Evolutionary conservation across 805 yeast species (phyloP).

Genomic region (Aciculoconidium aculeatum): DNA sequence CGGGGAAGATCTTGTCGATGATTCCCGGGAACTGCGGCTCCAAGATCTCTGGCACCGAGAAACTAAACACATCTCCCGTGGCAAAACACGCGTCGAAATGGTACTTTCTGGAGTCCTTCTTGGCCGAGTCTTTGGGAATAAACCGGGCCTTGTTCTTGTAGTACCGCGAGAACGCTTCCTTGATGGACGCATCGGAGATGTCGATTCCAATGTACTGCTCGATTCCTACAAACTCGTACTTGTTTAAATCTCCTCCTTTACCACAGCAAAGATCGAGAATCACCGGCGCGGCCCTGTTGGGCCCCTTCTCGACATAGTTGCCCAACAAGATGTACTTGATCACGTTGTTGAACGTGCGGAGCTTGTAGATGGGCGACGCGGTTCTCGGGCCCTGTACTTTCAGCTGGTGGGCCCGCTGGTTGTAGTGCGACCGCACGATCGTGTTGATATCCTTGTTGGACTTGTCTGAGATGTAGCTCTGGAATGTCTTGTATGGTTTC

Average conservation of each 20-base stretch:
- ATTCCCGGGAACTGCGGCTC: constrained; percentile 54
- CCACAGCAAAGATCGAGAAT: constrained; percentile 92
- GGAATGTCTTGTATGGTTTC: constrained; percentile 30
- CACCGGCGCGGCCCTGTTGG: constrained; percentile 21
- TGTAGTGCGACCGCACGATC: constrained; percentile 78
- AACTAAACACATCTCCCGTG: constrained; percentile 87
- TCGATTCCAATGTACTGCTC: constrained; percentile 86
- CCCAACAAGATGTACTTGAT: constrained; percentile 82
- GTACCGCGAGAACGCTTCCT: constrained; percentile 78
- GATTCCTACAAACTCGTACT: constrained; percentile 73
- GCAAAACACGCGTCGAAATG: constrained; percentile 79
- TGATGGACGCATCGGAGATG: constrained; percentile 80
- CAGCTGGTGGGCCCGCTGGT: constrained; percentile 70
- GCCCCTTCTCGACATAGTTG: constrained; percentile 45
- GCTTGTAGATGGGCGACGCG: constrained; percentile 75
- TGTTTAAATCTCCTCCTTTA: constrained; percentile 93
- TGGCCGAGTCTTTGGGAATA: constrained; percentile 20
- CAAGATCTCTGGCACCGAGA: constrained; percentile 61
- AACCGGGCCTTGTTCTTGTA: constrained; percentile 42
- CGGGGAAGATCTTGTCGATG: constrained; percentile 63
- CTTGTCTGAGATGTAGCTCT: constrained; percentile 28
- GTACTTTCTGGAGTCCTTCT: constrained; percentile 37
- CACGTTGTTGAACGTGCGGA: constrained; percentile 87
- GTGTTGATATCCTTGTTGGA: constrained; percentile 47
- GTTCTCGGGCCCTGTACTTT: constrained; percentile 55